Base-by-base conservation (phyloP, 1,139 yeast species). In the Suhomyces chickasaworum region DNA sequence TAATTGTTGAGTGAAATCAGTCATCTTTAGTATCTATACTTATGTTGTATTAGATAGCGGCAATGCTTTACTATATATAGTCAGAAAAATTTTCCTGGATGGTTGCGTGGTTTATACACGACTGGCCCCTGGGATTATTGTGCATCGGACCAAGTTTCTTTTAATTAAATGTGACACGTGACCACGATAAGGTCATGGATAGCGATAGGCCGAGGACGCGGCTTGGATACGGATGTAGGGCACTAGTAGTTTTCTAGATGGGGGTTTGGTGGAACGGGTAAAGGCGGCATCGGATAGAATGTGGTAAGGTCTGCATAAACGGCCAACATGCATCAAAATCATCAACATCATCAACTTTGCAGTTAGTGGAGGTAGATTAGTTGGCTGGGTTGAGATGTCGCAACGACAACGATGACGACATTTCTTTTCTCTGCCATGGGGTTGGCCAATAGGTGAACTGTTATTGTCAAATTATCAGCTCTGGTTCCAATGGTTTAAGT, bases 1-100 rank as follows among this genome's bases (percentile, higher is more conserved):
- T 76, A 73, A 69, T 59, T 72, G 66, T 61, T 70, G 69, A 57
- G 69, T 69, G 54, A 72, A 63, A 58, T 72, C 77, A 60, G 75
- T 57, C 77, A 72, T 72, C 41, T 41, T 50, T 20, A 29, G 22
- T 46, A 7, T 46, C 44, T 46, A 36, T 42, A 30, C 16, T 25
- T 27, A 9, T 17, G 5, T 25, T 8, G 18, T n/a, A 38, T 12
- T 18, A 32, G 22, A 27, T 25, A 46, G 44, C 37, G 49, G 44
- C 48, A 34, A 37, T 27, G 44, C 25, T 12, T 12, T 46, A 32
- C 37, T 43, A 43, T 46, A 46, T 38, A 23, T 32, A 27, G 39
- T 29, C 44, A 39, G 46, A 46, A 46, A 46, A 46, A 27, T 46
- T 46, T 46, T 46, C 42, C 41, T 34, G 45, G 13, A 36, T 18